These are phyloP conservation scores for Dovyalis caffra DNA, from an alignment of 345 rosid genomes.

Conservation along the genomic window DNA sequence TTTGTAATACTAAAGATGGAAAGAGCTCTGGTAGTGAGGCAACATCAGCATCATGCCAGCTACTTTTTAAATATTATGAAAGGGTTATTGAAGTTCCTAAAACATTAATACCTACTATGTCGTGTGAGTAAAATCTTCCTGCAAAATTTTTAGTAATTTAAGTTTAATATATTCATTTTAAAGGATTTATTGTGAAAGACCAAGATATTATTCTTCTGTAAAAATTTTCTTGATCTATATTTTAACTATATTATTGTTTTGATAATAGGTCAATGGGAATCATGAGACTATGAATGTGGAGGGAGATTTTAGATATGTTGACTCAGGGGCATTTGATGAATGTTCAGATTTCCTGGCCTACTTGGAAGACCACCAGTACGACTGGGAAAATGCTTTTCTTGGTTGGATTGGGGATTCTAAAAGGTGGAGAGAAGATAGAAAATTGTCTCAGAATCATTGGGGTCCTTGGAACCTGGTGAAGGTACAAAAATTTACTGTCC, in stretches of 20 bases:
- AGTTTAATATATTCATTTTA: neutral
- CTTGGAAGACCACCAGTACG: slow-evolving; percentile 48
- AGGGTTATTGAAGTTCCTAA: neutral
- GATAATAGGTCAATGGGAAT: slow-evolving; percentile 72
- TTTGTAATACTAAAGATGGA: slow-evolving; percentile 27
- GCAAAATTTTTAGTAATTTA: neutral
- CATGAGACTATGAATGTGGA: slow-evolving; percentile 94
- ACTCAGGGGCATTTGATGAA: slow-evolving; percentile 73
- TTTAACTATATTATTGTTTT: slow-evolving; percentile 7
- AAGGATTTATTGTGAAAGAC: neutral
- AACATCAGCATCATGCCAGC: neutral
- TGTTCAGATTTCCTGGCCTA: slow-evolving; percentile 66
- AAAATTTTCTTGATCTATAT: neutral
- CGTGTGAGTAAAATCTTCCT: neutral
- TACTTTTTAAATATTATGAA: neutral
- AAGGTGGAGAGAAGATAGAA: slow-evolving; percentile 48
- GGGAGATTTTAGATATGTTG: slow-evolving; percentile 88
- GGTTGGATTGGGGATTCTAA: slow-evolving; percentile 54
- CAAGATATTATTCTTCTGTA: neutral
- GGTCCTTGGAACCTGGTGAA: slow-evolving; percentile 74
- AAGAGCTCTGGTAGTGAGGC: neutral
- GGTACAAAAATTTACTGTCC: slow-evolving; percentile 46
- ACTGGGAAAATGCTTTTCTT: slow-evolving; percentile 73
- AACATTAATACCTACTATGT: neutral
- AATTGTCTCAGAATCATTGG: slow-evolving; percentile 54